Conservation (phyloP, 805 yeast species). For the Lipomyces sp. region DNA sequence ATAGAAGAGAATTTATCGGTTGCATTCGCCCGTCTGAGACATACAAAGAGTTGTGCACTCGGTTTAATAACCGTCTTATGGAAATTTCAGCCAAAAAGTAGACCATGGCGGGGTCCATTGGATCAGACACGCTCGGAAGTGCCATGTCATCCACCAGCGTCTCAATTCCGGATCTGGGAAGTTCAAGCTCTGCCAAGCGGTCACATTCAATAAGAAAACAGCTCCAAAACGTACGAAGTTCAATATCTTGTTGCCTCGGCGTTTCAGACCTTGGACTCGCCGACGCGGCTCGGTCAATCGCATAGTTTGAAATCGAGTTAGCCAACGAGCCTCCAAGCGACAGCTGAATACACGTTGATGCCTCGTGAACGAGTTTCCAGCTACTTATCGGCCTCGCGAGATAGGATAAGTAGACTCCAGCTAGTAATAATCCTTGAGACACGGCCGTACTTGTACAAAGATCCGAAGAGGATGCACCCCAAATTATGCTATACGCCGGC, state of each 20-base stretch:
- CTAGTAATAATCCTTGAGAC: conserved; percentile 1
- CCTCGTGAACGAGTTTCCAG: conserved; percentile 10
- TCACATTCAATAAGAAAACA: conserved; percentile 15
- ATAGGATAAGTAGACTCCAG: conserved; percentile 9
- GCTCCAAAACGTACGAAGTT: conserved; percentile 8
- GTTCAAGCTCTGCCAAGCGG: conserved; percentile 10
- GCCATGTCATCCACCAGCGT: conserved; percentile 10
- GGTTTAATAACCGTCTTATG: conserved; percentile 8
- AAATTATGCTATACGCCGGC: conserved; percentile 4
- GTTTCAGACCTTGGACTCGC: neutral
- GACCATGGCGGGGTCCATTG: neutral
- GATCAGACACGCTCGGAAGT: conserved; percentile 1
- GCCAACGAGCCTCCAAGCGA: too few relatives aligned
- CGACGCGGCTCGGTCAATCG: neutral
- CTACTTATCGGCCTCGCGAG: conserved; percentile 4
- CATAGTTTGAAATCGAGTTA: neutral
- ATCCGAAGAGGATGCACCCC: conserved; percentile 1
- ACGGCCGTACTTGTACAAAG: neutral
- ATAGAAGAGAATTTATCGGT: neutral
- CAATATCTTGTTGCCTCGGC: conserved; percentile 1
- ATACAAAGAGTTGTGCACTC: conserved; percentile 11
- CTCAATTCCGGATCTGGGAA: conserved; percentile 14
- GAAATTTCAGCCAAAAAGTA: conserved; percentile 12
- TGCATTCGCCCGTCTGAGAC: neutral
- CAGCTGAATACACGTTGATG: conserved; percentile 7